Percentiles rank a stretch among this genome's conserved stretches.
Conservation (phyloP, 208 protist species). For the Trypanosoma platydactyli region DNA sequence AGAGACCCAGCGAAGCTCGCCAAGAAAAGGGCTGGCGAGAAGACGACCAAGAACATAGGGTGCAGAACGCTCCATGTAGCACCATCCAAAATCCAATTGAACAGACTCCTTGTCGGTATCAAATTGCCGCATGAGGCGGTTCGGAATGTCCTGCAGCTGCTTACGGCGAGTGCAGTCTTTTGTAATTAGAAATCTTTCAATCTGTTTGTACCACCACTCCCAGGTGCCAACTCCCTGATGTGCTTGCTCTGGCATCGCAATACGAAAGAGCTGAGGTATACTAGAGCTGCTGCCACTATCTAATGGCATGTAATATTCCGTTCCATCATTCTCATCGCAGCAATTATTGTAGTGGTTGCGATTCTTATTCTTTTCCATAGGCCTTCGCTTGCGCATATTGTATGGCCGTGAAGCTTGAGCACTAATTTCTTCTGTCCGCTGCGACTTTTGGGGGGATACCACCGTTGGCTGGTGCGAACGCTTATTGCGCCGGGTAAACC, state of each 20-base stretch:
- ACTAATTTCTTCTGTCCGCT: not conserved
- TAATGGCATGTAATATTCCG: not conserved
- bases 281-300: constrained; percentile 34
- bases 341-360: not conserved
- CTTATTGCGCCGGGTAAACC: not conserved
- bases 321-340: not conserved
- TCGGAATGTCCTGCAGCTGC: constrained; percentile 63
- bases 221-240: constrained; percentile 45
- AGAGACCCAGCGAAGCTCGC: constrained; percentile 70
- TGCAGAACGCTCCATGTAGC: constrained; percentile 78
- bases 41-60: constrained; percentile 71
- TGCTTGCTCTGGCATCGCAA: constrained; percentile 31
- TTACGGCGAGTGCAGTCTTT: constrained; percentile 52
- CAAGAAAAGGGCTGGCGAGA: constrained; percentile 48
- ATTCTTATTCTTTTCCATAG: not conserved
- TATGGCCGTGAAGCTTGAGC: not conserved
- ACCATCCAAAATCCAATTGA: constrained; percentile 71
- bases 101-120: constrained; percentile 52
- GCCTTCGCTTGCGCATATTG: not conserved
- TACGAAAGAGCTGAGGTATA: constrained; percentile 66
- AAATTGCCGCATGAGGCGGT: constrained; percentile 54
- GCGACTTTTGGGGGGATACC: not conserved
- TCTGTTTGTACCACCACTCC: constrained; percentile 78
- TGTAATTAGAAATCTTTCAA: constrained; percentile 62
- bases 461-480: not conserved